Conservation (phyloP, 768 basidiomycete genomes). For the Mycena metata region DNA sequence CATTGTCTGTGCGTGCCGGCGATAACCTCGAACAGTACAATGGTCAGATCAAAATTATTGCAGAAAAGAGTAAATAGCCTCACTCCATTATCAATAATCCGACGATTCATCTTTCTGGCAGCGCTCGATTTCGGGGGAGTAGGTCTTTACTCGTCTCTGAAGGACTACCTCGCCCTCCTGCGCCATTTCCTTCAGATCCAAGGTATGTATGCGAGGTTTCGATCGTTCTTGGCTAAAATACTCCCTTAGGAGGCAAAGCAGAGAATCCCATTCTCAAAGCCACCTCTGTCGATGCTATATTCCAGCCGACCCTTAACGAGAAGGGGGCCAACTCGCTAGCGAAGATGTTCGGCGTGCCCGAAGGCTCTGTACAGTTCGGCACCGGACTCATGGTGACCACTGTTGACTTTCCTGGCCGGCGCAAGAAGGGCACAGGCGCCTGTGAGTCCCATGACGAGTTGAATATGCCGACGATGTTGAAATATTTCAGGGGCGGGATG, state of each 20-base stretch:
- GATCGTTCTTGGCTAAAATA: not conserved
- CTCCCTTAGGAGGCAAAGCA: slow-evolving; percentile 40
- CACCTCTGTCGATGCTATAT: slow-evolving; percentile 43
- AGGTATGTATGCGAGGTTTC: slow-evolving; percentile 31
- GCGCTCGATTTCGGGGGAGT: slow-evolving; percentile 47
- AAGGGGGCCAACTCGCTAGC: slow-evolving; percentile 33
- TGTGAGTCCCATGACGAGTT: slow-evolving; percentile 42
- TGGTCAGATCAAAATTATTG: slow-evolving; percentile 41
- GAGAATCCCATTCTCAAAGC: slow-evolving; percentile 39
- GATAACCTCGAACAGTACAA: slow-evolving; percentile 39
- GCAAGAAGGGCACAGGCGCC: slow-evolving; percentile 48
- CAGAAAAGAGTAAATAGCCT: slow-evolving; percentile 40
- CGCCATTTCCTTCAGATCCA: slow-evolving; percentile 50
- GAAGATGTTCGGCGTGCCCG: slow-evolving; percentile 39
- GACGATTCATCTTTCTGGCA: slow-evolving; percentile 19
- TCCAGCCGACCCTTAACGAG: slow-evolving; percentile 44
- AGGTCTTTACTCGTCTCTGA: slow-evolving; percentile 45
- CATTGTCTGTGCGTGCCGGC: slow-evolving; percentile 41
- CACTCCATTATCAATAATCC: too few relatives aligned
- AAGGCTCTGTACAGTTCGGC: slow-evolving; percentile 46
- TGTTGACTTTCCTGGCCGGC: slow-evolving; percentile 43
- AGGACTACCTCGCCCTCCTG: slow-evolving; percentile 49
- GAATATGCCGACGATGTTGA: not conserved
- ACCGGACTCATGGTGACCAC: slow-evolving; percentile 46
- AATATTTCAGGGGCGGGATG: slow-evolving; percentile 49